Conservation (phyloP, 495 filamentous ascomycete species). For the Aspergillus leporis region DNA sequence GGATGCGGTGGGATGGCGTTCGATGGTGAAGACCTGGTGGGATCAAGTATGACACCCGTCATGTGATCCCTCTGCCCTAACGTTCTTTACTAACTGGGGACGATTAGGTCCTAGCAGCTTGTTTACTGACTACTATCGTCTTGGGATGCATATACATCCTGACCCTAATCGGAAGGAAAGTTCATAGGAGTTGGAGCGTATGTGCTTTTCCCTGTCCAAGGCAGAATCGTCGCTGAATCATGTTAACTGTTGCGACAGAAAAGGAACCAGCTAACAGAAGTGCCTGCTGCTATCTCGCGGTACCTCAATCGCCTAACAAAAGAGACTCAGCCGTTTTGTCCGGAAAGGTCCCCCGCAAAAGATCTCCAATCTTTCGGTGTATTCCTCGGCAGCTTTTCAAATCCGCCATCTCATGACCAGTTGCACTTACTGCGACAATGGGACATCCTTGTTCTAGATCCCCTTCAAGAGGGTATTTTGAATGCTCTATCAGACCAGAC, state of each 20-base stretch:
- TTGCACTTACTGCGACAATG: conserved; percentile 40
- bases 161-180: conserved; percentile 11
- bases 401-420: conserved; percentile 34
- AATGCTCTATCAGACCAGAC: conserved; percentile 29
- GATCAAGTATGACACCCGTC: conserved; percentile 12
- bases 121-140: conserved; percentile 19
- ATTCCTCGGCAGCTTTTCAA: conserved; percentile 41
- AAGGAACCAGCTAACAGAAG: conserved; percentile 17
- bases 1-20: conserved; percentile 22
- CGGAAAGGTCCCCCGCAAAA: neutral
- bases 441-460: conserved; percentile 46
- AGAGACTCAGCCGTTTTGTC: conserved; percentile 1
- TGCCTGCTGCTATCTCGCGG: conserved; percentile 11
- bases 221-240: neutral
- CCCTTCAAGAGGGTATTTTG: conserved; percentile 35
- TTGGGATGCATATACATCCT: conserved; percentile 17
- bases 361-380: conserved; percentile 39
- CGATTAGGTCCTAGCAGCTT: conserved; percentile 16
- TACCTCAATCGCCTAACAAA: conserved; percentile 13
- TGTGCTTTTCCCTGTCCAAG: neutral
- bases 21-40: conserved; percentile 25
- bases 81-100: neutral
- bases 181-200: conserved; percentile 16
- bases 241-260: conserved; percentile 7
- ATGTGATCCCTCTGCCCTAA: neutral